phyloP scores from a whole-genome alignment of 2,329 filamentous ascomycete genomes.

The Rutstroemia sp. region DNA sequence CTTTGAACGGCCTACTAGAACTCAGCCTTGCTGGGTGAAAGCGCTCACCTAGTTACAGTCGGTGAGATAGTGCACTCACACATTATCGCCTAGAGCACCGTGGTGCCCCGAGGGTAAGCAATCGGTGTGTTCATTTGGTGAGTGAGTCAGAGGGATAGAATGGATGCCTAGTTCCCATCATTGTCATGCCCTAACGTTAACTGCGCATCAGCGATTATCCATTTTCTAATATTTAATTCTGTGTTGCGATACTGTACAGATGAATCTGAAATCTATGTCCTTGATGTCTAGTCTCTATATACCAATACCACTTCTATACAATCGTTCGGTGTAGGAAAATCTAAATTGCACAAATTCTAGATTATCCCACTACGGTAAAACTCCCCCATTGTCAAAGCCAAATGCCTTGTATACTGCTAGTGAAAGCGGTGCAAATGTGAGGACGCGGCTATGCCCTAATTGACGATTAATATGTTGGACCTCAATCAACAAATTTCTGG shows the following conservation, averaged over 20 bases:
- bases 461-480: slow-evolving; percentile 7
- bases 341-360: neutral
- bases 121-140: neutral
- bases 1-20: too few species aligned
- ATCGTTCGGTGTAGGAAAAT: neutral
- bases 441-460: slow-evolving; percentile 62
- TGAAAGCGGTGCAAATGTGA: slow-evolving; percentile 56
- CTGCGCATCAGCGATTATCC: neutral
- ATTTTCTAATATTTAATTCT: neutral
- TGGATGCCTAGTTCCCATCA: too few species aligned
- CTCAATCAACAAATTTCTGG: slow-evolving; percentile 6
- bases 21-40: too few species aligned
- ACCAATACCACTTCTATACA: neutral
- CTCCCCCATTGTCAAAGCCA: slow-evolving; percentile 33
- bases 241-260: neutral
- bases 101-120: neutral
- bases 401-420: slow-evolving; percentile 61
- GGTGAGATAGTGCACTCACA: too few species aligned
- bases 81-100: neutral
- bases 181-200: too few species aligned
- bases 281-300: neutral
- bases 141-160: neutral
- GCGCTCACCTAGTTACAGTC: too few species aligned
- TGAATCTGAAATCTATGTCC: neutral
- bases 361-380: slow-evolving; percentile 7